Conservation (phyloP, 192 early-diverging fungal species). For the Chytriomyces confervae region DNA sequence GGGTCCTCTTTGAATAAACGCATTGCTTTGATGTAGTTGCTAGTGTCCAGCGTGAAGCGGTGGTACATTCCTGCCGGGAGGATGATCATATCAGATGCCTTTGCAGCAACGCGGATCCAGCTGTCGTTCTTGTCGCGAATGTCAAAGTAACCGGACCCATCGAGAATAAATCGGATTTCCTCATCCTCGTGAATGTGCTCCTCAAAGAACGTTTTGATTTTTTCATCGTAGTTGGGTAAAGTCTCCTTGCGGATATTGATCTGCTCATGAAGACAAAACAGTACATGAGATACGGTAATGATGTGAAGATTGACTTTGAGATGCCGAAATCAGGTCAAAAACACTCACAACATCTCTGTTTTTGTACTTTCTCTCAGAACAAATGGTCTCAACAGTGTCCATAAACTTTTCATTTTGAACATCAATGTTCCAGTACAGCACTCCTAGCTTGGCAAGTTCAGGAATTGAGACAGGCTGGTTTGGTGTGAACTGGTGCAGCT, state of each 20-base stretch:
- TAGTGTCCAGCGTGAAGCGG: conserved; percentile 89
- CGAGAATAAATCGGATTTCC: conserved; percentile 92
- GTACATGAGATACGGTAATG: neutral
- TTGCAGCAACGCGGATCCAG: conserved; percentile 88
- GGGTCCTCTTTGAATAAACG: conserved; percentile 65
- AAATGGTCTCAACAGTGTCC: conserved; percentile 71
- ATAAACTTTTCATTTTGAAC: conserved; percentile 51
- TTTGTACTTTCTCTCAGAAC: conserved; percentile 80
- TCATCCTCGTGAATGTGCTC: conserved; percentile 61
- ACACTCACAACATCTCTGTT: conserved; percentile 78
- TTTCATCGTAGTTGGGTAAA: conserved; percentile 88
- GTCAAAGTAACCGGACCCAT: conserved; percentile 93
- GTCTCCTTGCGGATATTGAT: conserved; percentile 80
- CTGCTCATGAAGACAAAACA: conserved; percentile 35
- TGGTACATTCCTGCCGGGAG: conserved; percentile 96
- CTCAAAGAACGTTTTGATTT: conserved; percentile 90
- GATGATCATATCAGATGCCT: conserved; percentile 81
- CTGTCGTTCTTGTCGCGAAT: conserved; percentile 56
- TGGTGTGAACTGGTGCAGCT: conserved; percentile 76
- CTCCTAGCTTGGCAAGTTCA: conserved; percentile 71
- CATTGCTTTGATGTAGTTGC: conserved; percentile 87
- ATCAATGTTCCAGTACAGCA: conserved; percentile 73
- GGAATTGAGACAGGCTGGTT: conserved; percentile 65
- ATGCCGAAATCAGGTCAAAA: neutral
- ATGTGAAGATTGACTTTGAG: neutral